Evolutionary conservation across 768 basidiomycete species (phyloP), one percentile per base, ranked within the genome.

Genomic region (Tulasnella sp.): DNA sequence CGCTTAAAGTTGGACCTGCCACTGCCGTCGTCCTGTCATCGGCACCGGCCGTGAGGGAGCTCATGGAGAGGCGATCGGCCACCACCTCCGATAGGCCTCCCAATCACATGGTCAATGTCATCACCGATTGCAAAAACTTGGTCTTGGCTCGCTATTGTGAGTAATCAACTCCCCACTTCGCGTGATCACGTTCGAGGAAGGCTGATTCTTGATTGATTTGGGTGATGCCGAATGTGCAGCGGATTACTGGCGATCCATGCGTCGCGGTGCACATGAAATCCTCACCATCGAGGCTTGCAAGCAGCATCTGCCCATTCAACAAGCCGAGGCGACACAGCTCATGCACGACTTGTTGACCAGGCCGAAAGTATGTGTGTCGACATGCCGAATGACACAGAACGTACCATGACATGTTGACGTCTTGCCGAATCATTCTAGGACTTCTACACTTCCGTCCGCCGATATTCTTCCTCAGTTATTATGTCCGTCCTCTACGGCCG

Each of bases 401-500:
- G n/a, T n/a, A n/a, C n/a, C n/a, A n/a, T n/a, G n/a, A n/a, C n/a
- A n/a, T n/a, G 21, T 10, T 42, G 19, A 19, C n/a, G 3, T 8
- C 1, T 1, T n/a, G 10, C 15, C 15, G 29, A 15, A n/a, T 26
- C 38, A 19, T 24, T 21, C 50, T 49, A 73, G 71, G 56, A 63
- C 2, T 72, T 71, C 63, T 70, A 67, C 56, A 62, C 60, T n/a
- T 68, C 70, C 56, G 63, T 73, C 19, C 62, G 64, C 9, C 69
- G 72, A 1, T 70, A 61, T 56, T 66, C 71, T 0, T 68, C 64
- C 10, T 73, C 73, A 23, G 64, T 70, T 44, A 68, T 71, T 23
- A 51, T 70, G 26, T 68, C 67, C 9, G 64, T 73, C 2, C 52
- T 73, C 1, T 73, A 67, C 54, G 71, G 71, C 23, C 68, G 65